Base-by-base conservation (phyloP, 768 basidiomycete species). In the Podaxis carcinomalis region DNA sequence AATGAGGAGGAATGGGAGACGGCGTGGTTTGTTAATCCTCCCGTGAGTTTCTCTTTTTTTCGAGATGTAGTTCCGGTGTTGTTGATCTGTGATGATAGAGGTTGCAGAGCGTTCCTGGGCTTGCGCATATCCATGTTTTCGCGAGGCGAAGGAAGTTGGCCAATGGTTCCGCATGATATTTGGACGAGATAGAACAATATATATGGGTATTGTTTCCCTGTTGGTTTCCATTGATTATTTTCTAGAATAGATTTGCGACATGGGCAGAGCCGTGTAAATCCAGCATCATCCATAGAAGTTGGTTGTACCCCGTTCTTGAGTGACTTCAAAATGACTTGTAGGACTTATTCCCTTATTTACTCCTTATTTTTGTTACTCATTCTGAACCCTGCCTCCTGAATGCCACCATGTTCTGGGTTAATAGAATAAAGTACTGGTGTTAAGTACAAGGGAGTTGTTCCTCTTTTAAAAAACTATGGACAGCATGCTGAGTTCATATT, bases 11-110 rank as follows among this genome's bases (percentile, higher is more conserved):
- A 82, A n/a, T 95, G 90, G 92, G 93, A 95, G 73, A 92, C 91
- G 0, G 90, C 90, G 1, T 95, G 93, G 93, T 93, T 93, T 68
- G 88, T 92, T 46, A 94, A 94, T 68, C 92, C 92, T 46, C 90
- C 87, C 53, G 92, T 94, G 67, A 69, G 89, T 73, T 4, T 53
- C 59, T 21, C 21, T 25, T 62, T 21, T 56, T 23, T n/a, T n/a
- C n/a, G 40, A 25, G 40, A 25, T 35, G 6, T 35, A 32, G 46
- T n/a, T 57, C 39, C 35, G 4, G 46, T 39, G 56, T 61, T 62
- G 36, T 52, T 55, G 44, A 56, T 51, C 62, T 44, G 53, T 53
- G 54, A 46, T 27, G 57, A 28, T 71, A 91, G 90, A 83, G 92
- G 68, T 70, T 93, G 57, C 92, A 95, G 67, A 93, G 91, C 62